Base-by-base conservation (phyloP, 768 basidiomycete species). In the Psilocybe cyanescens region DNA sequence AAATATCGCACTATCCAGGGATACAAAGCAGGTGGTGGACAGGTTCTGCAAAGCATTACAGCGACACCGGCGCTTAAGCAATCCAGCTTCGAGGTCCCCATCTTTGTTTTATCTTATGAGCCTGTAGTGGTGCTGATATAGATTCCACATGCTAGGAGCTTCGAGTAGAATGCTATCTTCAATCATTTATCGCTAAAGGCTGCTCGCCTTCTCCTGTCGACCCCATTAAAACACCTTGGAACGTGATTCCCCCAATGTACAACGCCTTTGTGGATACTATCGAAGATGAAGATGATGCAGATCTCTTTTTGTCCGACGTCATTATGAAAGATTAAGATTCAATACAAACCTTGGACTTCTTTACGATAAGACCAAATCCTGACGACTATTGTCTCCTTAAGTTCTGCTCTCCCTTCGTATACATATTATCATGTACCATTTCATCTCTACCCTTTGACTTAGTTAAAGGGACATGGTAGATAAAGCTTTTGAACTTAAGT, bases 21-120 rank as follows among this genome's bases (percentile, higher is more conserved):
- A 12, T 37, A 53, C 33, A 53, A 53, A 17, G 9, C 48, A 8
- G 31, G 39, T 29, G 57, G 56, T 8, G 60, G 51, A 24, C 62
- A 62, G 46, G 55, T 74, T 17, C 63, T 73, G 44, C 72, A 74
- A 59, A 74, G 73, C 30, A 74, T 74, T 41, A 74, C 70, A 28
- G 72, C 71, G 33, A 60, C 63, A 29, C 73, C 70, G 28, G 68
- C 68, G 19, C 56, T 70, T 44, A 48, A 63, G 19, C 60, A 67
- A 53, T 57, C 33, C 12, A 75, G 73, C 53, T 74, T 74, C 59
- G 73, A 74, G 67, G 73, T 72, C 24, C 14, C 65, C 71, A 19
- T 39, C 47, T 39, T 17, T 58, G 19, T 35, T 24, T 57, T 24
- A 24, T 35, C 55, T 61, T 31, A 11, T 57, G 30, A 19, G 39